phyloP scores from a whole-genome alignment of 2,329 filamentous ascomycete species.

The Ophiostoma sp. region DNA sequence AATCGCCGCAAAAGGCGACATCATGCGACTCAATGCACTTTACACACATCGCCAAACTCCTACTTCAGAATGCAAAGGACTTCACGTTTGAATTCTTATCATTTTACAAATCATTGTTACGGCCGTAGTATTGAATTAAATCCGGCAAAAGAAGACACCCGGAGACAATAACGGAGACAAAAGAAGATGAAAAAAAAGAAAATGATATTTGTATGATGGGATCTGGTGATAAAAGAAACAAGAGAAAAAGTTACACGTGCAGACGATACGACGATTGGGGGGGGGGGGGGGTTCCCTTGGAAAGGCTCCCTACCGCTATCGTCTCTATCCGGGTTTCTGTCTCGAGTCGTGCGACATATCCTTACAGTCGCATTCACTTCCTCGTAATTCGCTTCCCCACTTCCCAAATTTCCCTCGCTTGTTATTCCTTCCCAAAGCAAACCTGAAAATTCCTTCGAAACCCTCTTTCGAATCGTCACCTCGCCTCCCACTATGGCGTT shows the following conservation, averaged over 20 bases:
- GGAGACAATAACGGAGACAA: neutral
- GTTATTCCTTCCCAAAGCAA: neutral
- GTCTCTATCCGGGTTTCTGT: neutral
- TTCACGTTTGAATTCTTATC: too few relatives aligned
- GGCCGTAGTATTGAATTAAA: neutral
- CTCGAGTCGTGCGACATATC: neutral
- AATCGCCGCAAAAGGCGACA: neutral
- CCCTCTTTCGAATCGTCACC: neutral
- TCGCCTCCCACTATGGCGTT: slow-evolving; percentile 18
- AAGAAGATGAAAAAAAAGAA: neutral
- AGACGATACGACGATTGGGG: neutral
- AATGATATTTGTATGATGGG: neutral
- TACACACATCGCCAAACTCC: neutral
- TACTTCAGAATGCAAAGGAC: neutral
- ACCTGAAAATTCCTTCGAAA: neutral
- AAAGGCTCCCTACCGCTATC: neutral
- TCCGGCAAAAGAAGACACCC: neutral
- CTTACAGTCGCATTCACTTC: neutral
- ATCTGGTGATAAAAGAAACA: slow-evolving; percentile 5
- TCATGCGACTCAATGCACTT: neutral
- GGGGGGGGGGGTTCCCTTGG: too few relatives aligned
- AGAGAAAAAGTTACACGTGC: neutral
- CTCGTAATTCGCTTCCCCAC: neutral
- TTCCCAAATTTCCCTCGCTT: neutral
- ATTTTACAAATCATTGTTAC: neutral